Conservation (phyloP, 2,329 filamentous ascomycete species). For the Xylaria digitata region DNA sequence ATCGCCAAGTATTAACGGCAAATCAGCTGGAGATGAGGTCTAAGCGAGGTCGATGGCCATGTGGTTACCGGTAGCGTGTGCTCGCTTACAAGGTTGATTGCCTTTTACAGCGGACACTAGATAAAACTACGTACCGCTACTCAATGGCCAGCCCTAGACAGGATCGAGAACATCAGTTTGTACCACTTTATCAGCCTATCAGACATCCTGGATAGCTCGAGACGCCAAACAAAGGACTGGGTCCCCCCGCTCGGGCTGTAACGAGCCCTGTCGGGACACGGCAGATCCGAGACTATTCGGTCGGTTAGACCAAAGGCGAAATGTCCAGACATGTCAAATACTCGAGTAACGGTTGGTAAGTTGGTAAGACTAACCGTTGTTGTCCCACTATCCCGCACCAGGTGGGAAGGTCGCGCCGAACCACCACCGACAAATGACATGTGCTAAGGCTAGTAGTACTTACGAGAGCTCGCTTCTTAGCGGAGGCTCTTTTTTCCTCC, state of each 20-base stretch:
- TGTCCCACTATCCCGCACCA: slow-evolving; percentile 9
- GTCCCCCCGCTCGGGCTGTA: slow-evolving; percentile 15
- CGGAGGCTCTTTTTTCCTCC: slow-evolving; percentile 1
- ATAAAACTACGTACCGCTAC: not conserved
- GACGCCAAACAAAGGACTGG: slow-evolving; percentile 11
- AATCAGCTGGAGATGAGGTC: slow-evolving; percentile 5
- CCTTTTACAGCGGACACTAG: not conserved
- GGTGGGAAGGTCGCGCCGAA: slow-evolving; percentile 28
- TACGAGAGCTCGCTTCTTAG: slow-evolving; percentile 19
- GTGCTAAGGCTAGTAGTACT: slow-evolving; percentile 9
- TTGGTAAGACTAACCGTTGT: not conserved
- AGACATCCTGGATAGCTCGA: slow-evolving; percentile 39
- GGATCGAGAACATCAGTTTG: not conserved
- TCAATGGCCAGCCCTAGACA: slow-evolving; percentile 5
- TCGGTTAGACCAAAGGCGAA: not conserved
- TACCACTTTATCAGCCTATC: slow-evolving; percentile 11
- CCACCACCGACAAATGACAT: slow-evolving; percentile 23
- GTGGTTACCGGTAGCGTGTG: slow-evolving; percentile 6
- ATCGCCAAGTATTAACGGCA: not conserved
- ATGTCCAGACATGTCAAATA: slow-evolving; percentile 20
- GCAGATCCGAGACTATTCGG: slow-evolving; percentile 31
- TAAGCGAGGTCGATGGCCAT: slow-evolving; percentile 28
- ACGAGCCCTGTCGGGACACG: slow-evolving; percentile 28
- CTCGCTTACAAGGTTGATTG: slow-evolving; percentile 24
- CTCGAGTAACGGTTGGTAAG: slow-evolving; percentile 8